Percentiles rank a stretch among this genome's conserved stretches.
Conservation (phyloP, 2,329 filamentous ascomycete species). For the Thermoascus crustaceus region DNA sequence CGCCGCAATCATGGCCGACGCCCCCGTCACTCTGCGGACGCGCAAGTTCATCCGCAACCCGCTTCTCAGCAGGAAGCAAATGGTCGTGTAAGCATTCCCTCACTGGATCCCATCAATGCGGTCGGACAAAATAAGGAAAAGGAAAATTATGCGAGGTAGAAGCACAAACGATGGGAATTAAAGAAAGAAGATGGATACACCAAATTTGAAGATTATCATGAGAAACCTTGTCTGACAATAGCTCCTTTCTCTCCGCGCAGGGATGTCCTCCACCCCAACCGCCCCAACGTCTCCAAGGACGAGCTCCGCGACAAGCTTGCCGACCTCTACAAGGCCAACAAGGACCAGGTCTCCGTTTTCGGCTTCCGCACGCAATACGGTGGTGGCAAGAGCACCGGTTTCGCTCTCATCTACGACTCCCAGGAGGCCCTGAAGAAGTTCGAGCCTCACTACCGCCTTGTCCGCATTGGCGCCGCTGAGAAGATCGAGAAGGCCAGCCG, state of each 20-base stretch:
- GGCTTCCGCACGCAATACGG: slow-evolving; percentile 97
- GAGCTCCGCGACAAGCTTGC: slow-evolving; percentile 93
- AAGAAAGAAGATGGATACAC: slow-evolving; percentile 1
- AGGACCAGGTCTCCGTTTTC: slow-evolving; percentile 96
- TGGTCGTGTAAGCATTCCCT: slow-evolving; percentile 80
- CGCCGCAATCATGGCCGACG: slow-evolving; percentile 76
- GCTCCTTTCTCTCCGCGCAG: slow-evolving; percentile 42
- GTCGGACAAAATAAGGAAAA: slow-evolving; percentile 4
- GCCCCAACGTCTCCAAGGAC: slow-evolving; percentile 97
- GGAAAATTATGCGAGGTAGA: slow-evolving; percentile 7
- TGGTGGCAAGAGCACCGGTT: slow-evolving; percentile 99
- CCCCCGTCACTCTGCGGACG: slow-evolving; percentile 77
- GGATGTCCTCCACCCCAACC: slow-evolving; percentile 98
- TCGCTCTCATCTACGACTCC: slow-evolving; percentile 97
- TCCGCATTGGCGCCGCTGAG: slow-evolving; percentile 82
- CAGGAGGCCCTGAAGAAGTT: slow-evolving; percentile 99
- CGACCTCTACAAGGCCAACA: slow-evolving; percentile 94
- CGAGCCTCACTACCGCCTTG: slow-evolving; percentile 94
- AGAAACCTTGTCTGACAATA: slow-evolving; percentile 15
- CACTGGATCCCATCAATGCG: slow-evolving; percentile 8
- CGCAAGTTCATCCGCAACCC: slow-evolving; percentile 99
- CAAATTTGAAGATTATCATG: slow-evolving; percentile 4
- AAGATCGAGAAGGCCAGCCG: slow-evolving; percentile 97
- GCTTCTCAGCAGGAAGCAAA: slow-evolving; percentile 97
- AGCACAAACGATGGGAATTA: slow-evolving; percentile 1